These are phyloP conservation scores for Naegleria gruberi DNA, from an alignment of 208 protist species.

Conservation along the genomic window DNA sequence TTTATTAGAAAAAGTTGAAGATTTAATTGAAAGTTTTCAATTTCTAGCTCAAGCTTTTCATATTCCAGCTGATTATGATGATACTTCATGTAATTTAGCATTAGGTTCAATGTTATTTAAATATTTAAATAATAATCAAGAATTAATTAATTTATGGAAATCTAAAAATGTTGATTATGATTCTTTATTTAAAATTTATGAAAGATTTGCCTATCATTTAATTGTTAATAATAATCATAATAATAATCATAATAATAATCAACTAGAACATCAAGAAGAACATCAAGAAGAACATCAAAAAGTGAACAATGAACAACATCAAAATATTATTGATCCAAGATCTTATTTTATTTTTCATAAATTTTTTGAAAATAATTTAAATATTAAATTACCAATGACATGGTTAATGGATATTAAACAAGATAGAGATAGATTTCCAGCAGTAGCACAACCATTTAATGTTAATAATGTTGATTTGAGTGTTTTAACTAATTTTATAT, in stretches of 20 bases:
- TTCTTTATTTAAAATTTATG: neutral
- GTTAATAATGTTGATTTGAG: conserved; percentile 19
- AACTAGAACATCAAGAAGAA: too few species aligned
- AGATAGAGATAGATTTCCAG: neutral
- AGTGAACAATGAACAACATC: neutral
- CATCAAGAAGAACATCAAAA: too few species aligned
- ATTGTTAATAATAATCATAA: too few species aligned
- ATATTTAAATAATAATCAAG: neutral
- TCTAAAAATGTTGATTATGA: neutral
- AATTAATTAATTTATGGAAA: neutral
- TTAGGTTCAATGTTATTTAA: neutral
- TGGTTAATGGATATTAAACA: neutral
- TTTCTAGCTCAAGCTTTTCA: neutral
- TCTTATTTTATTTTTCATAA: neutral
- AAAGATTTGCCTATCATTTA: neutral
- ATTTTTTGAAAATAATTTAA: neutral
- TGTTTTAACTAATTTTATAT: conserved; percentile 17
- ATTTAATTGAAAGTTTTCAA: neutral
- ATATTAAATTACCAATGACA: neutral
- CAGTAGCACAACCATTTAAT: neutral
- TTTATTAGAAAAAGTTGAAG: neutral
- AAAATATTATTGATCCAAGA: neutral
- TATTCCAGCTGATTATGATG: conserved; percentile 2
- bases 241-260: neutral
- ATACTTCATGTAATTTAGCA: neutral